Percentiles rank a stretch among this genome's conserved stretches.
Conservation (phyloP, 2,329 filamentous ascomycete species). For the Sordariomycetes sp. region DNA sequence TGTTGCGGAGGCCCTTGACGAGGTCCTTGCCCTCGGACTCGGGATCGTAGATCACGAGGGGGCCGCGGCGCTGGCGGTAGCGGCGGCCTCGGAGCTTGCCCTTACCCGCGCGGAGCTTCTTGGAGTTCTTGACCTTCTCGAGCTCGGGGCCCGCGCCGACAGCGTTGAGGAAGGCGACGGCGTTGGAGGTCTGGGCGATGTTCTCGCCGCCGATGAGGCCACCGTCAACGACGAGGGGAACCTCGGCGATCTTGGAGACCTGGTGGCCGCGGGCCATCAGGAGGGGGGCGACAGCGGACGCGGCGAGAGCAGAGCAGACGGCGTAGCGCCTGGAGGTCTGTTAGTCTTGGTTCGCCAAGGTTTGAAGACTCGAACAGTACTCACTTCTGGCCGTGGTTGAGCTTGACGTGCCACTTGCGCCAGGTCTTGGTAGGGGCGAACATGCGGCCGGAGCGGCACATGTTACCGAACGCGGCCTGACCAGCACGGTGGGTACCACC, state of each 20-base stretch:
- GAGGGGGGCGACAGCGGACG: constrained; percentile 88
- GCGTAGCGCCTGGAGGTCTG: constrained; percentile 68
- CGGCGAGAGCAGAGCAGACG: constrained; percentile 92
- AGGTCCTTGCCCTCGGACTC: constrained; percentile 93
- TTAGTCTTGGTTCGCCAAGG: constrained; percentile 10
- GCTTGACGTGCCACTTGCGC: constrained; percentile 99
- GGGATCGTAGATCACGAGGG: constrained; percentile 95
- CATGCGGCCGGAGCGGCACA: constrained; percentile 99
- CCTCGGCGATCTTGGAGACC: constrained; percentile 84
- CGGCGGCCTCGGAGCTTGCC: constrained; percentile 96
- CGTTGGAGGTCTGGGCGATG: constrained; percentile 79
- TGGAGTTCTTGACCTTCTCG: constrained; percentile 90
- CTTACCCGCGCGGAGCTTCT: constrained; percentile 97
- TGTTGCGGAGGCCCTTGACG: constrained; percentile 93
- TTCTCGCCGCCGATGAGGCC: constrained; percentile 72
- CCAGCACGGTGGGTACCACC: constrained; percentile 99
- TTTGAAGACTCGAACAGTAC: constrained; percentile 17
- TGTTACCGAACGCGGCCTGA: constrained; percentile 99
- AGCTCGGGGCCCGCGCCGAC: constrained; percentile 85
- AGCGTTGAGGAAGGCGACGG: constrained; percentile 78
- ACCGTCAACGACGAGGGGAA: constrained; percentile 92
- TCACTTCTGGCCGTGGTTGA: constrained; percentile 97
- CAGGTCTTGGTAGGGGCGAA: constrained; percentile 99
- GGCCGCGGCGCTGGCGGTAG: constrained; percentile 94
- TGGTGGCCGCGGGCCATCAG: constrained; percentile 96